Evolutionary conservation across 2,329 filamentous ascomycete genomes (phyloP).

Genomic region (Blumeria graminis): DNA sequence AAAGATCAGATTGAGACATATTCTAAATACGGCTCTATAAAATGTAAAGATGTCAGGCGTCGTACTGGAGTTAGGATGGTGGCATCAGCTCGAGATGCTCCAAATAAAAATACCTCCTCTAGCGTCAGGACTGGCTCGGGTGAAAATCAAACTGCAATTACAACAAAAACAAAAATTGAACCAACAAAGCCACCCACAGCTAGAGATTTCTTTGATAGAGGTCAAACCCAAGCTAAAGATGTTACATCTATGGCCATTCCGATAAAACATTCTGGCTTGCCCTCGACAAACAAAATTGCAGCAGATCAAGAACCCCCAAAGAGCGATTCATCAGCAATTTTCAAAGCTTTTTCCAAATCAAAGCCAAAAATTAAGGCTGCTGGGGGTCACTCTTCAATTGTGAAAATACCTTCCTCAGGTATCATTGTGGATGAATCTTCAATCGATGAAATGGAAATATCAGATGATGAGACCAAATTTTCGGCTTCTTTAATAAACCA

Average conservation of each 20-base stretch:
- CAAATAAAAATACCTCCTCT: slow-evolving; percentile 7
- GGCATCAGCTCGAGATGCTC: slow-evolving; percentile 16
- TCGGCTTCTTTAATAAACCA: slow-evolving; percentile 5
- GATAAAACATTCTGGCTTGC: too few species aligned
- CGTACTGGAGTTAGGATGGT: slow-evolving; percentile 16
- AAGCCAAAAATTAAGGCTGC: slow-evolving; percentile 30
- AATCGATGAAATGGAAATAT: slow-evolving; percentile 22
- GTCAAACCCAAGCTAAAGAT: too few species aligned
- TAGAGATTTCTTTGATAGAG: slow-evolving; percentile 11
- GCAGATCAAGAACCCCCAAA: slow-evolving; percentile 21
- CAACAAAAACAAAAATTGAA: slow-evolving; percentile 7
- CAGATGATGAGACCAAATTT: slow-evolving; percentile 29
- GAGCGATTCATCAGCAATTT: slow-evolving; percentile 38
- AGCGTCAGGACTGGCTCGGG: slow-evolving; percentile 3
- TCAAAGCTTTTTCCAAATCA: slow-evolving; percentile 55
- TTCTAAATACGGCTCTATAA: slow-evolving; percentile 47
- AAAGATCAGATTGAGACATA: slow-evolving; percentile 35
- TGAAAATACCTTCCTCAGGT: not conserved
- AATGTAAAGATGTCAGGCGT: slow-evolving; percentile 40
- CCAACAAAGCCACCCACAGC: slow-evolving; percentile 11
- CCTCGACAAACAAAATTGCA: slow-evolving; percentile 10
- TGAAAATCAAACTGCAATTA: slow-evolving; percentile 3
- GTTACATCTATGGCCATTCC: too few species aligned
- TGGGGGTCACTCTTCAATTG: slow-evolving; percentile 16
- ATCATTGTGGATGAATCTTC: slow-evolving; percentile 26